Percentiles rank a stretch among this genome's conserved stretches.
phyloP scores from a whole-genome alignment of 768 basidiomycete species.

The Tylopilus plumbeoviolaceoides region DNA sequence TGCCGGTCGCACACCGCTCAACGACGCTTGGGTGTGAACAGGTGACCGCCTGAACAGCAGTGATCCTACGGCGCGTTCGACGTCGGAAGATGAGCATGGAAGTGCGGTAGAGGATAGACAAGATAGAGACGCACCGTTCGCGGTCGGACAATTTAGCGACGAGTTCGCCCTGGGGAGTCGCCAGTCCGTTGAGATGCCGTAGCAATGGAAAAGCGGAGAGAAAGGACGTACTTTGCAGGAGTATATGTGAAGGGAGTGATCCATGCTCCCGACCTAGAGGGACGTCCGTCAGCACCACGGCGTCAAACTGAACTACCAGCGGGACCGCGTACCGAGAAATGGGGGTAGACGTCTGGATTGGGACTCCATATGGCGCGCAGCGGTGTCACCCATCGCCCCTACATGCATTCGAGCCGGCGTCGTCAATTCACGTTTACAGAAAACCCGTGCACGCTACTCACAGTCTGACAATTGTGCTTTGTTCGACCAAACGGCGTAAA shows the following conservation, averaged over 20 bases:
- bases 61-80: constrained; percentile 44
- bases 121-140: constrained; percentile 39
- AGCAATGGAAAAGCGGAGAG: not conserved
- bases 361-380: constrained; percentile 74
- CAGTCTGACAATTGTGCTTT: constrained; percentile 78
- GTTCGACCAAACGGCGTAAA: constrained; percentile 62
- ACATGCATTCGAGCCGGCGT: not conserved
- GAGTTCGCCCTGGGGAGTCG: constrained; percentile 54
- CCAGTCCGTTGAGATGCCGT: not conserved
- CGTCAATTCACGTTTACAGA: not conserved
- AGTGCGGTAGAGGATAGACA: not conserved
- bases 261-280: constrained; percentile 69
- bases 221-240: constrained; percentile 54
- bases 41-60: constrained; percentile 88
- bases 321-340: constrained; percentile 62
- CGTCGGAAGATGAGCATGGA: not conserved
- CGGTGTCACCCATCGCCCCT: constrained; percentile 83
- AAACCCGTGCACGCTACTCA: constrained; percentile 30
- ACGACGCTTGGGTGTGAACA: constrained; percentile 75
- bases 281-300: not conserved
- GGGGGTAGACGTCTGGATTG: constrained; percentile 76
- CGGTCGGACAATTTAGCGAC: constrained; percentile 60
- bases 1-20: constrained; percentile 73
- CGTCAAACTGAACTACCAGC: not conserved
- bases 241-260: constrained; percentile 71